phyloP scores from a whole-genome alignment of 345 rosid genomes.

The Eucalyptus viminalis region DNA sequence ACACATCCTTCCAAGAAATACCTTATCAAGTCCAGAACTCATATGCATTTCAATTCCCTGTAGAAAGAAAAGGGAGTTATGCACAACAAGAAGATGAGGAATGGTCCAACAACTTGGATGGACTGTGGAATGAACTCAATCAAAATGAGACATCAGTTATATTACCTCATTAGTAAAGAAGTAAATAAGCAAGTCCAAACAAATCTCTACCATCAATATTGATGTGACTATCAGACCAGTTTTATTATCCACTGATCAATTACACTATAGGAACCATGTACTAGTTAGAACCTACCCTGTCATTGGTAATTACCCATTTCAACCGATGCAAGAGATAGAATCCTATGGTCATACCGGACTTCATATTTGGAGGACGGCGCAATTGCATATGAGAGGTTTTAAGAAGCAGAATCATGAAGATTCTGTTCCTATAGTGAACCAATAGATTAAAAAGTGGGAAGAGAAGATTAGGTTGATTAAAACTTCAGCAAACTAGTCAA shows the following conservation, averaged over 20 bases:
- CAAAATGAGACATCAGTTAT: not conserved
- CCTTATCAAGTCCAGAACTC: slow-evolving; percentile 83
- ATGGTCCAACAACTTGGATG: not conserved
- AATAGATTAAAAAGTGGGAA: not conserved
- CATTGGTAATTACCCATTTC: not conserved
- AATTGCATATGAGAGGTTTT: not conserved
- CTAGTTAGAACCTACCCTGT: not conserved
- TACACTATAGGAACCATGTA: not conserved
- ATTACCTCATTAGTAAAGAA: not conserved
- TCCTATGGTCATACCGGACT: not conserved
- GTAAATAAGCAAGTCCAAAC: not conserved
- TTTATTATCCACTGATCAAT: not conserved
- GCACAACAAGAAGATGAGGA: not conserved
- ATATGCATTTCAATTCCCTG: slow-evolving; percentile 93
- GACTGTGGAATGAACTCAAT: not conserved
- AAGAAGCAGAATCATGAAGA: not conserved
- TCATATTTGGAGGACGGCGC: not conserved
- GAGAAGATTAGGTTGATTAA: not conserved
- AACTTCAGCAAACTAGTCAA: not conserved
- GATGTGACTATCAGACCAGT: not conserved
- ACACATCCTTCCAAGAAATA: slow-evolving; percentile 6
- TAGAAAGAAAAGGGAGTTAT: not conserved
- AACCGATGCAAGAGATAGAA: not conserved
- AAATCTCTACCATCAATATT: not conserved
- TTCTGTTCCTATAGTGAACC: not conserved